Percentiles rank a stretch among this genome's conserved stretches.
phyloP scores from a whole-genome alignment of 371 early-diverging fungal species.

The Lichtheimia ornata region DNA sequence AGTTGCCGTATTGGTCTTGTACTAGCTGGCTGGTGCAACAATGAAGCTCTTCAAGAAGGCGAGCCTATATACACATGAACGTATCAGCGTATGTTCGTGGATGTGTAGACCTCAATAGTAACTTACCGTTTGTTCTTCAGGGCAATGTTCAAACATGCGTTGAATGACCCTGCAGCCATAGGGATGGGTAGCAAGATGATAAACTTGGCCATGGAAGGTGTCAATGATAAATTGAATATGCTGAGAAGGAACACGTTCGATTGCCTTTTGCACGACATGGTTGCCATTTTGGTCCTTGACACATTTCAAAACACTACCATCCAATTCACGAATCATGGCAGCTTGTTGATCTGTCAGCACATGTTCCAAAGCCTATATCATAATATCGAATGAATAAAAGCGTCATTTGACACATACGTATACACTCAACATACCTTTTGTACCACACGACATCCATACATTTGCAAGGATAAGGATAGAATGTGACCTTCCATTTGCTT shows the following conservation, averaged over 20 bases:
- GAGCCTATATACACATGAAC: slow-evolving; percentile 36
- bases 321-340: slow-evolving; percentile 87
- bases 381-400: neutral
- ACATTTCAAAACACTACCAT: slow-evolving; percentile 94
- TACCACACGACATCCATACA: slow-evolving; percentile 99
- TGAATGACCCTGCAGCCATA: slow-evolving; percentile 99
- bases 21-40: slow-evolving; percentile 88
- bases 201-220: slow-evolving; percentile 96
- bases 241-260: slow-evolving; percentile 94
- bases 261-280: slow-evolving; percentile 99
- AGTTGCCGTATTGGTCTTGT: slow-evolving; percentile 98
- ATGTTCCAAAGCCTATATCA: slow-evolving; percentile 83
- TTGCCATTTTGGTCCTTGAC: slow-evolving; percentile 99
- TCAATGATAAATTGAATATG: slow-evolving; percentile 96
- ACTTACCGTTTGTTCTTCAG: slow-evolving; percentile 80
- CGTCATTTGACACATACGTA: neutral
- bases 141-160: slow-evolving; percentile 98
- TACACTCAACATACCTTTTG: slow-evolving; percentile 70
- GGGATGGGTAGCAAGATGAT: slow-evolving; percentile 96
- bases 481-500: slow-evolving; percentile 95
- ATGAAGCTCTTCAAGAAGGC: slow-evolving; percentile 93
- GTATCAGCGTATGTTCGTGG: neutral
- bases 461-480: slow-evolving; percentile 93
- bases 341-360: slow-evolving; percentile 89
- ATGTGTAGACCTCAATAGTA: neutral